These are phyloP conservation scores for Sarocladiaceae sp. DNA, from an alignment of 2,329 filamentous ascomycete genomes.

Conservation along the genomic window DNA sequence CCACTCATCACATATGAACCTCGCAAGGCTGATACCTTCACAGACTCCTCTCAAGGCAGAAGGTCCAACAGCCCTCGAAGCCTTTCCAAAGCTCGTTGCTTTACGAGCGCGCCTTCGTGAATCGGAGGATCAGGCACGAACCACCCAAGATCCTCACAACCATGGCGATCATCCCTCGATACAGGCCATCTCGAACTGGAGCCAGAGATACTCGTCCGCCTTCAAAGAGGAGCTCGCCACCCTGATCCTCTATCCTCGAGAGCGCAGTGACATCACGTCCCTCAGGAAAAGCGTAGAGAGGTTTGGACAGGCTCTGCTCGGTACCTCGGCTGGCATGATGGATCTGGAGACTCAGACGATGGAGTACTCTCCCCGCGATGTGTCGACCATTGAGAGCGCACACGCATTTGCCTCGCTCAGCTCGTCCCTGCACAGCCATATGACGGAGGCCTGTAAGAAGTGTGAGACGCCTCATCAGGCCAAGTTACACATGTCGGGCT, in stretches of 20 bases:
- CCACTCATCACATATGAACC: too few species aligned
- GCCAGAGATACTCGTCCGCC: neutral
- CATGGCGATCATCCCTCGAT: neutral
- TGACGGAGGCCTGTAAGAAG: neutral
- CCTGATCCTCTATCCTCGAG: neutral
- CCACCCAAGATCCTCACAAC: neutral
- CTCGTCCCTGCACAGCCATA: neutral
- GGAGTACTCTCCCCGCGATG: neutral
- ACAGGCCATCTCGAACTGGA: neutral
- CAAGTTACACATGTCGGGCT: constrained; percentile 1
- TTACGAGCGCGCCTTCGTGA: neutral
- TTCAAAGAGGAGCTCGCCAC: neutral
- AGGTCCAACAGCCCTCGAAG: neutral
- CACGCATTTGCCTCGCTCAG: neutral
- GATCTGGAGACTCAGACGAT: neutral
- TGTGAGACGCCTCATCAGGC: constrained; percentile 1
- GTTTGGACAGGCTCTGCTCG: neutral
- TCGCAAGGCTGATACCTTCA: neutral
- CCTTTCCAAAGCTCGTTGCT: neutral
- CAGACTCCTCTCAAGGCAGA: neutral
- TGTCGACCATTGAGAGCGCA: neutral
- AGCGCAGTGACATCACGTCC: neutral
- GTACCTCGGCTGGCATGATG: neutral
- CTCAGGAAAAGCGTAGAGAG: neutral
- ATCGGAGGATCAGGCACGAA: neutral